These are phyloP conservation scores for Blastocystis sp. DNA, from an alignment of 352 stramenopile species.

Conservation along the genomic window DNA sequence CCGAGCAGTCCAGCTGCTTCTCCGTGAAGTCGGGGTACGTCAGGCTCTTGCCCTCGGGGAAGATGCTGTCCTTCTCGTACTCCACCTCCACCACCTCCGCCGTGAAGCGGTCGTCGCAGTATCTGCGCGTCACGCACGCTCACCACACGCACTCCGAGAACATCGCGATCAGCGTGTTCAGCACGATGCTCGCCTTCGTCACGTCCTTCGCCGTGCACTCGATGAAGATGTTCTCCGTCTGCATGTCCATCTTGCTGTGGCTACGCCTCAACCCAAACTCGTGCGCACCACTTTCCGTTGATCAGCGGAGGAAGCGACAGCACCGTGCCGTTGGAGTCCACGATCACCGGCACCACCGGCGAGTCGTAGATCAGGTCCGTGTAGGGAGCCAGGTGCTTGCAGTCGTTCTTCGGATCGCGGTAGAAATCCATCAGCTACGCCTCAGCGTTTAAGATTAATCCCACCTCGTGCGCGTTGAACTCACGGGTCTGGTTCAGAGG, in stretches of 20 bases:
- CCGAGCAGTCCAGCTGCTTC: constrained; percentile 75
- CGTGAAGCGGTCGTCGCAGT: constrained; percentile 90
- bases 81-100: constrained; percentile 92
- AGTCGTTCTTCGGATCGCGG: constrained; percentile 70
- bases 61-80: constrained; percentile 83
- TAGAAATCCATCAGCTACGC: constrained; percentile 73
- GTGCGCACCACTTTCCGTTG: constrained; percentile 88
- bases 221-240: constrained; percentile 98
- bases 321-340: constrained; percentile 89
- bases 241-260: constrained; percentile 81
- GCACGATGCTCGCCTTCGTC: constrained; percentile 97
- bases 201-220: constrained; percentile 98
- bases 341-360: constrained; percentile 93
- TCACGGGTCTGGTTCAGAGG: constrained; percentile 84
- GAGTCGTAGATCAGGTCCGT: constrained; percentile 98
- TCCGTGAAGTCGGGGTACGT: constrained; percentile 87
- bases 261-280: background rate
- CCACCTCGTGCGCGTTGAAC: constrained; percentile 88
- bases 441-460: constrained; percentile 92
- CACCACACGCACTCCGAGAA: constrained; percentile 82
- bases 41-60: constrained; percentile 73
- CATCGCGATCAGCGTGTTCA: constrained; percentile 98
- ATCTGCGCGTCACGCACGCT: constrained; percentile 70
- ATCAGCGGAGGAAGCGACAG: constrained; percentile 98
- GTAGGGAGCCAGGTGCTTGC: constrained; percentile 98